Base-by-base conservation (phyloP, 2,329 filamentous ascomycete species). In the Fusarium scirpi region DNA sequence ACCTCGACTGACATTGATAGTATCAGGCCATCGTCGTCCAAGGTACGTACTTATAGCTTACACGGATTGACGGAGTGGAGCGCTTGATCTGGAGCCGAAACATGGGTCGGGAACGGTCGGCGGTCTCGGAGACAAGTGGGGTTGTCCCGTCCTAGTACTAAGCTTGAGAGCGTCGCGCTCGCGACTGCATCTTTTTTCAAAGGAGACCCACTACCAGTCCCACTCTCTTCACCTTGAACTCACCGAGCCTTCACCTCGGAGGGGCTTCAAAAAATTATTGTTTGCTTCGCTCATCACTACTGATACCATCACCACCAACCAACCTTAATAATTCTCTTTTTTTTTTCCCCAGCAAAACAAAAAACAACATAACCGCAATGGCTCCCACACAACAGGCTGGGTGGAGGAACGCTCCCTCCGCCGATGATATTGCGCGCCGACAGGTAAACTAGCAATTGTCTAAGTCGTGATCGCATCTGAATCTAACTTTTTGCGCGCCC, bases 381-480 rank as follows among this genome's bases (percentile, higher is more conserved):
- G 76, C 76, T 70, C 75, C 79, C 65, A 73, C 71, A 61, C 71
- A 78, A 58, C 75, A 74, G 72, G 77, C 80, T 61, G 73, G 66
- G 71, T 80, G 79, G 80, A 77, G 75, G 55, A 76, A 73, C 15
- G 59, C 76, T 74, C 83, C 84, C 54, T 86, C 81, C 64, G 79
- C 83, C 72, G 88, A 87, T 69, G 88, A 91, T 80, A 80, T 89
- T 58, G 85, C 89, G 72, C 82, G 83, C 75, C 87, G 91, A 69
- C 91, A 88, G 80, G 89, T 90, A 80, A 69, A 81, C 34, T 72
- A 52, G 25, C 52, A 69, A 59, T 62, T 57, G 38, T 29, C n/a
- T 41, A 29, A 13, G 30, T 30, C 43, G 22, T 29, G 24, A 34
- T 27, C 24, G 49, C 49, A 25, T 22, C n/a, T 24, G 20, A 47